Percentiles rank a stretch among this genome's conserved stretches.
These are phyloP conservation scores for Hypseocharis bilobata DNA, from an alignment of 441 rosid species.

Conservation along the genomic window DNA sequence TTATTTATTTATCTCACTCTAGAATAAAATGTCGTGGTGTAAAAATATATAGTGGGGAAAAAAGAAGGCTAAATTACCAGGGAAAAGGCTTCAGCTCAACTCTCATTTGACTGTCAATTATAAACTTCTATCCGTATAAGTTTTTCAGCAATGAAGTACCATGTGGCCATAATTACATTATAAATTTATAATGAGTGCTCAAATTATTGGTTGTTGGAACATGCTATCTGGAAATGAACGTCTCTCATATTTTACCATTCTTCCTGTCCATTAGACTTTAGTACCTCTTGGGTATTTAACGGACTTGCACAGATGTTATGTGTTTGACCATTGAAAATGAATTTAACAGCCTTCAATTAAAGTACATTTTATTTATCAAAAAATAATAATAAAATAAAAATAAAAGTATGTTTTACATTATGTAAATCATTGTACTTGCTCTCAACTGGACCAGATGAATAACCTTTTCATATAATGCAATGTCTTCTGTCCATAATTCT, in stretches of 20 bases:
- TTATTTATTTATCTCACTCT: too few species aligned
- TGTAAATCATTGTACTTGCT: neutral
- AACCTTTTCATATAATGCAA: neutral
- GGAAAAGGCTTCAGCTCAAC: too few species aligned
- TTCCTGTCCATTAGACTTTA: neutral
- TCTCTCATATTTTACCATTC: neutral
- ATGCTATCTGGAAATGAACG: neutral
- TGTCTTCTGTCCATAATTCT: neutral
- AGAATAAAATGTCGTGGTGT: neutral
- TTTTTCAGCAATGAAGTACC: neutral
- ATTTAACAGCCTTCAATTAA: neutral
- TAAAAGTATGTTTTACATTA: neutral
- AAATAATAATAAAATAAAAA: too few species aligned
- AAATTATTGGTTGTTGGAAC: neutral
- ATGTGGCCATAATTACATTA: neutral
- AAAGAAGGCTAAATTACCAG: too few species aligned
- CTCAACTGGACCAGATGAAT: neutral
- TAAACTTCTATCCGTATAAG: neutral
- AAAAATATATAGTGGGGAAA: neutral
- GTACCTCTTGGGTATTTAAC: neutral
- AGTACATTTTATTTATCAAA: too few species aligned
- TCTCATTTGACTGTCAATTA: neutral
- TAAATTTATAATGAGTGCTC: neutral
- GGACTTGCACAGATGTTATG: neutral
- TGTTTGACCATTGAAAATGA: neutral